Evolutionary conservation across 1,284 basidiomycete genomes (phyloP), one percentile per base, ranked within the genome.

Genomic region (Leccinum pachyderme): DNA sequence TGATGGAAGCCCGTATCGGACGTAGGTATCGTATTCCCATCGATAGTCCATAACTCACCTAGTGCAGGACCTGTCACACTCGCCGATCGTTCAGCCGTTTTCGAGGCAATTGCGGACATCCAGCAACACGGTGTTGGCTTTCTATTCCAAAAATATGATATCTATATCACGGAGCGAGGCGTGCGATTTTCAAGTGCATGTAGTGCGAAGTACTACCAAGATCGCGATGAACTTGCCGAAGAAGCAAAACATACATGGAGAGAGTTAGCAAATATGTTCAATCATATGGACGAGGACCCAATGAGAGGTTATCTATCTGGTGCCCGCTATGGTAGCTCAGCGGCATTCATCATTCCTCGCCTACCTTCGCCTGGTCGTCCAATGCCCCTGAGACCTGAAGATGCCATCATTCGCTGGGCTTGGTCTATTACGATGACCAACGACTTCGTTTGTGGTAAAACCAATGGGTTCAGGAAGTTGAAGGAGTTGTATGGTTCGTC

Each of bases 1-100:
- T 82, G 52, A 72, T 69, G 33, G 80, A 81, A 57, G 63, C 75
- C 13, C 63, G 70, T 6, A 54, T 71, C 49, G 81, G 80, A 52
- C 69, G 81, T 70, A 58, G 37, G 68, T 66, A 27, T 15, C 11
- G n/a, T 37, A 15, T 15, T 28, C 3, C 25, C 9, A 45, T 35
- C 7, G 35, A 35, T 44, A 37, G 33, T 29, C 51, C 44, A 18
- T 18, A n/a, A 24, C 57, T 68, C 37, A 69, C 55, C 44, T 7
- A 0, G n/a, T 49, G n/a, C 46, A 73, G 72, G 67, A 29, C 49
- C 45, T 1, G 35, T 68, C 35, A 64, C 64, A n/a, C 48, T 29
- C 24, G 59, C 65, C 11, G 81, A 82, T 63, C 69, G 73, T n/a
- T 49, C 64, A 6, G 65, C 73, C 46, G 70, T 81, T 22, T 77